A percentile compares a stretch with the other conserved stretches of the same genome.
These are phyloP conservation scores for Russula virescens DNA, from an alignment of 768 basidiomycete genomes.

Conservation along the genomic window DNA sequence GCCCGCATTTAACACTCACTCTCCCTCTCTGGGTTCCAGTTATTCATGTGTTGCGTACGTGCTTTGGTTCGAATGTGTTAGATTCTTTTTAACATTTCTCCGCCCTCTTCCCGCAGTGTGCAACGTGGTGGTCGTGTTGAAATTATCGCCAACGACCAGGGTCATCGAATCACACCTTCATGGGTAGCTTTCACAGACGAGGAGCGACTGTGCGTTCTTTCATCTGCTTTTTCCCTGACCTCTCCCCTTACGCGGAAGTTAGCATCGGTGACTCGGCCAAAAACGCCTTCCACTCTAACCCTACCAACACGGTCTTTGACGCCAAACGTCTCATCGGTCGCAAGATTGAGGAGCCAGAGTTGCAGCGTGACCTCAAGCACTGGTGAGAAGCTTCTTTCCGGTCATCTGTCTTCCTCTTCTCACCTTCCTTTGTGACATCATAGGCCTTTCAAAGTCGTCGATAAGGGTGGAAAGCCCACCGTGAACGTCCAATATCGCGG, in stretches of 20 bases:
- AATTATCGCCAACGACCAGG: slow-evolving; percentile 52
- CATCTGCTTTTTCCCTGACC: background rate
- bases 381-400: slow-evolving; percentile 37
- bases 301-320: slow-evolving; percentile 91
- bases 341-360: slow-evolving; percentile 72
- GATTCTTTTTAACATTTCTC: slow-evolving; percentile 35
- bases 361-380: slow-evolving; percentile 81
- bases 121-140: slow-evolving; percentile 47
- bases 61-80: slow-evolving; percentile 10
- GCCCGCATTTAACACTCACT: slow-evolving; percentile 16
- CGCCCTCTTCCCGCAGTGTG: slow-evolving; percentile 25
- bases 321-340: slow-evolving; percentile 94
- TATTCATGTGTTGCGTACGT: slow-evolving; percentile 94
- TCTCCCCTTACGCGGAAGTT: slow-evolving; percentile 1
- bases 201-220: slow-evolving; percentile 42
- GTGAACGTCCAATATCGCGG: slow-evolving; percentile 76
- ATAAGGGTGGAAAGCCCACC: slow-evolving; percentile 74
- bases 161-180: slow-evolving; percentile 59
- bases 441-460: slow-evolving; percentile 68
- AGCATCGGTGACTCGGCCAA: slow-evolving; percentile 93
- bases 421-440: background rate
- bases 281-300: slow-evolving; percentile 91
- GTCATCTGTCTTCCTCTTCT: background rate
- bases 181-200: slow-evolving; percentile 57
- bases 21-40: slow-evolving; percentile 35